These are phyloP conservation scores for Suhomyces anneliseae DNA, from an alignment of 1,139 yeast species.

Conservation along the genomic window DNA sequence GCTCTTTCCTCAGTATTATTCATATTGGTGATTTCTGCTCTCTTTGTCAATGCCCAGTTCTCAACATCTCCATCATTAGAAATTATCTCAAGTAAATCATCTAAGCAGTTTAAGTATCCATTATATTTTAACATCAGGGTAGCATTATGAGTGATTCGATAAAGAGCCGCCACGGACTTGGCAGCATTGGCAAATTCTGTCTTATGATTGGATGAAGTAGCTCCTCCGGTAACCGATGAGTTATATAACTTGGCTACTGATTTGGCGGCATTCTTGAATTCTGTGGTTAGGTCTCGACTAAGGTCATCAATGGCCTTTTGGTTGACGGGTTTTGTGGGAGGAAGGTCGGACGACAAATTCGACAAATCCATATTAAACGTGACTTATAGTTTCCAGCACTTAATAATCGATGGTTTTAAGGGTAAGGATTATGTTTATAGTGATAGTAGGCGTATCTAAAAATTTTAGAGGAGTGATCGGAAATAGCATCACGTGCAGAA, in stretches of 20 bases:
- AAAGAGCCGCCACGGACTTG: constrained; percentile 61
- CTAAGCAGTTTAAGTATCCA: constrained; percentile 59
- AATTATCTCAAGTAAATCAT: constrained; percentile 52
- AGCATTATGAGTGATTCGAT: constrained; percentile 51
- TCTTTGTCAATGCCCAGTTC: constrained; percentile 51
- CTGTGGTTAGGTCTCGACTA: constrained; percentile 41
- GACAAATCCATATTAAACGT: constrained; percentile 53
- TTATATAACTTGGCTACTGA: constrained; percentile 46
- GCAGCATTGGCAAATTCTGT: constrained; percentile 64
- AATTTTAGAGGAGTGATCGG: not conserved
- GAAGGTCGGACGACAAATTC: constrained; percentile 51
- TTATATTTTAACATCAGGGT: constrained; percentile 43
- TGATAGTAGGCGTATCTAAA: not conserved
- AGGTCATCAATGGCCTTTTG: constrained; percentile 46
- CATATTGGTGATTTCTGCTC: constrained; percentile 43
- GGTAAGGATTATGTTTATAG: not conserved
- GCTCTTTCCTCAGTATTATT: constrained; percentile 8
- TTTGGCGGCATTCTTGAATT: constrained; percentile 48
- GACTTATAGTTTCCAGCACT: not conserved
- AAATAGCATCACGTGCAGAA: constrained; percentile 6
- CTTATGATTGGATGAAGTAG: constrained; percentile 22
- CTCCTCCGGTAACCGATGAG: constrained; percentile 20
- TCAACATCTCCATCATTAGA: constrained; percentile 51
- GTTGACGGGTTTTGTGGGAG: constrained; percentile 46
- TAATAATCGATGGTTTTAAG: not conserved